Evolutionary conservation across 2,329 filamentous ascomycete genomes (phyloP).

Genomic region (Aspergillus luchuensis): DNA sequence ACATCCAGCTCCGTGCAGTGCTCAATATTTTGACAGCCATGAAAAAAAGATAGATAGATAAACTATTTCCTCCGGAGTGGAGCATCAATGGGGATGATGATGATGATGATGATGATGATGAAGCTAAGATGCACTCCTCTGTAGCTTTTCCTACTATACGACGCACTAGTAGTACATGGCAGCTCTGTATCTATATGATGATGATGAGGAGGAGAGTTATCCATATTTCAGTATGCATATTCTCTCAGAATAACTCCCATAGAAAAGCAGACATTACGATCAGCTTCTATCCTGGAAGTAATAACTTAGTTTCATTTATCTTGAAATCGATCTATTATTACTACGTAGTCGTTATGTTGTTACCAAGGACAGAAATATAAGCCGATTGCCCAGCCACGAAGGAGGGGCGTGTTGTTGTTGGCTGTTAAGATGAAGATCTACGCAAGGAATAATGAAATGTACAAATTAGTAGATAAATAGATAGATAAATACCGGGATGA

Average conservation of each 20-base stretch:
- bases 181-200: too few relatives aligned
- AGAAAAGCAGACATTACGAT: not conserved
- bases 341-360: too few relatives aligned
- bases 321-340: too few relatives aligned
- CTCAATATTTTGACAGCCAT: slow-evolving; percentile 5
- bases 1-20: not conserved
- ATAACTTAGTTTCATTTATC: not conserved
- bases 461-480: too few relatives aligned
- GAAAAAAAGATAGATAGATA: not conserved
- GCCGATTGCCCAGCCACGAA: not conserved
- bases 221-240: too few relatives aligned
- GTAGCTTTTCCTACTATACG: not conserved
- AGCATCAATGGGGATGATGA: not conserved
- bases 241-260: too few relatives aligned
- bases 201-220: too few relatives aligned
- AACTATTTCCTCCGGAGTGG: not conserved
- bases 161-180: too few relatives aligned
- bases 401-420: not conserved
- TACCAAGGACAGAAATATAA: too few relatives aligned
- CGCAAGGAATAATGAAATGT: not conserved
- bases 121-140: not conserved
- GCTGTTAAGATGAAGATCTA: not conserved
- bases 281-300: not conserved
- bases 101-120: too few relatives aligned
- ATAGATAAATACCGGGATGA: too few relatives aligned